Evolutionary conservation across 2,329 filamentous ascomycete genomes (phyloP).

Genomic region (Aureobasidium sp.): DNA sequence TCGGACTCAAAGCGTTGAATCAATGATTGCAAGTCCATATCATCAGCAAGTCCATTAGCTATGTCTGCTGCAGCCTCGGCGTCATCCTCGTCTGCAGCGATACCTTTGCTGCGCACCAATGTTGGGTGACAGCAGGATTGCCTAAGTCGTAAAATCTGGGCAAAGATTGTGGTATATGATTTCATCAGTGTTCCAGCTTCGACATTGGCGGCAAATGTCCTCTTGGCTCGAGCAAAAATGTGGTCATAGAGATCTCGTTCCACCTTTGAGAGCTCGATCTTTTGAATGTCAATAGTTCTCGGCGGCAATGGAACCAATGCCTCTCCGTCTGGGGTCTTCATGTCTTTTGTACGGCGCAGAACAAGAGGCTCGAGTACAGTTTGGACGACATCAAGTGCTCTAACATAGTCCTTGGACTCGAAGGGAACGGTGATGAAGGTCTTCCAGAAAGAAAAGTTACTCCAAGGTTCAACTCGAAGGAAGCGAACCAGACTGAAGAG

Average conservation of each 20-base stretch:
- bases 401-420: constrained; percentile 87
- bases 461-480: constrained; percentile 92
- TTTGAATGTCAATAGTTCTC: constrained; percentile 74
- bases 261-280: constrained; percentile 73
- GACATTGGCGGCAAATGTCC: constrained; percentile 75
- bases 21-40: constrained; percentile 87
- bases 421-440: constrained; percentile 98
- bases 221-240: constrained; percentile 75
- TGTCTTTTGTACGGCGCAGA: constrained; percentile 89
- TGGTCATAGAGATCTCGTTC: constrained; percentile 90
- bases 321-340: constrained; percentile 86
- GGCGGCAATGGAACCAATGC: constrained; percentile 74
- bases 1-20: constrained; percentile 71
- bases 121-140: constrained; percentile 93
- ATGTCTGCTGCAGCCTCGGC: constrained; percentile 70
- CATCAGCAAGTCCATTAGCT: constrained; percentile 74
- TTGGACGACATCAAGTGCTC: constrained; percentile 91
- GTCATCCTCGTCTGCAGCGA: constrained; percentile 82
- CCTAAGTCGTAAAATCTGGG: constrained; percentile 84
- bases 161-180: constrained; percentile 93
- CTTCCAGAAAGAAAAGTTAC: constrained; percentile 98
- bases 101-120: constrained; percentile 73
- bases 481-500: constrained; percentile 90
- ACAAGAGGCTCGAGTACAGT: constrained; percentile 95
- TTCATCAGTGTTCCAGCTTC: constrained; percentile 91